Evolutionary conservation across 208 protist species (phyloP), one percentile per base, ranked within the genome.

Genomic region (Trypanosoma mega): DNA sequence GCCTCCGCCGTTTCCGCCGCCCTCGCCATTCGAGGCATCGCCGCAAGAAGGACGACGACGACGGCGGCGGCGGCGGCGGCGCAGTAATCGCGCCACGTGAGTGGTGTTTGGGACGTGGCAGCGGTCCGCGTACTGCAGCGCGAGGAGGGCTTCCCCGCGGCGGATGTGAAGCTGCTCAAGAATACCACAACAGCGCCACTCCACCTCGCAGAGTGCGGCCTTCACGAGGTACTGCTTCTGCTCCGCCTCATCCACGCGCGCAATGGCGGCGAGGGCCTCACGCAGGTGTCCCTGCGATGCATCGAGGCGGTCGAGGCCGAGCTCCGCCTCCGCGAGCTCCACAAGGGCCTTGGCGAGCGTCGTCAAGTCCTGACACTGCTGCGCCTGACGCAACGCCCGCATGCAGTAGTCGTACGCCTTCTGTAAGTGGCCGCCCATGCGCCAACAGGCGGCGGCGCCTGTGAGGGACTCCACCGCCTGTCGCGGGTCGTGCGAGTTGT

Each of bases 401-500:
- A 50, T 33, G 45, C 39, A 51, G 48, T 67, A 66, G 31, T 72
- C 74, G 44, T 57, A 56, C 8, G 69, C 74, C 24, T 76, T 75
- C 26, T 63, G 51, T 29, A 58, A 30, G 20, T 85, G 73, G 23
- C 79, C 73, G 14, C 52, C 57, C 26, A 76, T 43, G 16, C 68
- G 48, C 51, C 57, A 66, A 56, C 68, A 75, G 1, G 68, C 48
- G n/a, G 78, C 68, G 8, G 74, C 73, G 6, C 78, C 70, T 9
- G 61, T 70, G n/a, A 80, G 62, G 33, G 65, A 85, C 53, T 85
- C 73, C n/a, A 85, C 73, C 20, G 59, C 41, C 66, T 85, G 78
- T 31, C 78, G 68, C n/a, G 68, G 60, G 36, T 85, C 73, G 27
- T 52, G 51, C 24, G 52, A 21, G 44, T 55, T 50, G 20, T 74